Evolutionary conservation across 495 filamentous ascomycete genomes (phyloP), one percentile per base, ranked within the genome.

Genomic region (Penicillium herquei): DNA sequence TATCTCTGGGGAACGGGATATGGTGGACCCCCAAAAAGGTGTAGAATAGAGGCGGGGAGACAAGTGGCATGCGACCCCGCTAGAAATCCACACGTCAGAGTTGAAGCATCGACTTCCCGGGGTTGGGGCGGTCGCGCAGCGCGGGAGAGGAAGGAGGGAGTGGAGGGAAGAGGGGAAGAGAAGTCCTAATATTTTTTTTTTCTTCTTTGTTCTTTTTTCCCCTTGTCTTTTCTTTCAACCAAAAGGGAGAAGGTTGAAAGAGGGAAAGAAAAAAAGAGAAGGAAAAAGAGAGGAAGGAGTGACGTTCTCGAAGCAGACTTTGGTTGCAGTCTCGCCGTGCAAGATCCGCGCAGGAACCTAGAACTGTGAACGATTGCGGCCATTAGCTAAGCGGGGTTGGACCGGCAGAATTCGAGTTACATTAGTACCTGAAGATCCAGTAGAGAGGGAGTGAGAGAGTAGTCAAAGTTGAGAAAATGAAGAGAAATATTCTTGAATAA

Each of bases 41-140:
- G 44, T 35, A 26, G 51, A 39, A 52, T 26, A 49, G 43, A 45
- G 32, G 49, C 45, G 49, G 56, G 51, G 52, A 52, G 52, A 39
- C 21, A 51, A 47, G 56, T 57, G 63, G 57, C 60, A 66, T 70
- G 66, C 66, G 49, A 64, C 61, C 61, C 57, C 55, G 65, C 57
- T 31, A 49, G 57, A 55, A 63, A 59, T 61, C 51, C 59, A 62
- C 54, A 72, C 64, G 64, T 70, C 68, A 69, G 66, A 54, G 56
- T 63, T 65, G 56, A 52, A 67, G 62, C 64, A 70, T 70, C 60
- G 68, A 72, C 66, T 67, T 55, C 40, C 33, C 26, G 40, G 57
- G 37, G 44, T 40, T 54, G 46, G 52, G 47, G 47, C 35, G 40
- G 53, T 47, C 37, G 50, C 50, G 49, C 51, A 39, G 35, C 33